Conservation (phyloP, 2,329 filamentous ascomycete genomes). For the Fusarium tuaranense region DNA sequence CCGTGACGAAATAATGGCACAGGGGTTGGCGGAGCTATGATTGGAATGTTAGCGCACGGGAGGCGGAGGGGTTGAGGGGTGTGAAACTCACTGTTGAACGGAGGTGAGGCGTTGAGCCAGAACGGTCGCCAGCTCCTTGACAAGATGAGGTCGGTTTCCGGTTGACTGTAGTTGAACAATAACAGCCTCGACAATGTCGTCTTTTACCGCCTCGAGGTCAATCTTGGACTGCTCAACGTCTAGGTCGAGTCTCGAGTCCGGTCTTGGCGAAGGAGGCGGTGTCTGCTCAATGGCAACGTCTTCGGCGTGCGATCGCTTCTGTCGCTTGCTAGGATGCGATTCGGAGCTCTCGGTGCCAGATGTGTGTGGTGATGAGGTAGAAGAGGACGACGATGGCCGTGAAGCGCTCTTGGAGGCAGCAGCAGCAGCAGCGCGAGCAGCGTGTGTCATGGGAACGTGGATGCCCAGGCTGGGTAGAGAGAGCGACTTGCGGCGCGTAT, state of each 20-base stretch:
- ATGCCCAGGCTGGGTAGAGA: slow-evolving; percentile 94
- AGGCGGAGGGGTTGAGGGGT: slow-evolving; percentile 23
- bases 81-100: slow-evolving; percentile 85
- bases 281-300: slow-evolving; percentile 83
- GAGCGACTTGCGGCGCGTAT: slow-evolving; percentile 95
- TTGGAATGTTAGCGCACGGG: slow-evolving; percentile 43
- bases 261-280: slow-evolving; percentile 62
- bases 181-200: slow-evolving; percentile 93
- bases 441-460: slow-evolving; percentile 78
- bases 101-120: slow-evolving; percentile 81
- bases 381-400: slow-evolving; percentile 43
- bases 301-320: slow-evolving; percentile 86
- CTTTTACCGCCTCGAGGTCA: slow-evolving; percentile 86
- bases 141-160: slow-evolving; percentile 90
- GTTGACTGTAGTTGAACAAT: slow-evolving; percentile 90
- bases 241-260: slow-evolving; percentile 45
- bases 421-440: slow-evolving; percentile 65
- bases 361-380: slow-evolving; percentile 48
- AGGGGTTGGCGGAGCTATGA: slow-evolving; percentile 90
- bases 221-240: slow-evolving; percentile 46
- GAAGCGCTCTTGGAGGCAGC: slow-evolving; percentile 57
- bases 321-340: slow-evolving; percentile 69
- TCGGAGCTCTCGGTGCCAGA: slow-evolving; percentile 48
- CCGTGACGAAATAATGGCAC: slow-evolving; percentile 93
- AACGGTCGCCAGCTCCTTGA: slow-evolving; percentile 90